Conservation (phyloP, 805 yeast genomes). For the Starmerella asiatica region DNA sequence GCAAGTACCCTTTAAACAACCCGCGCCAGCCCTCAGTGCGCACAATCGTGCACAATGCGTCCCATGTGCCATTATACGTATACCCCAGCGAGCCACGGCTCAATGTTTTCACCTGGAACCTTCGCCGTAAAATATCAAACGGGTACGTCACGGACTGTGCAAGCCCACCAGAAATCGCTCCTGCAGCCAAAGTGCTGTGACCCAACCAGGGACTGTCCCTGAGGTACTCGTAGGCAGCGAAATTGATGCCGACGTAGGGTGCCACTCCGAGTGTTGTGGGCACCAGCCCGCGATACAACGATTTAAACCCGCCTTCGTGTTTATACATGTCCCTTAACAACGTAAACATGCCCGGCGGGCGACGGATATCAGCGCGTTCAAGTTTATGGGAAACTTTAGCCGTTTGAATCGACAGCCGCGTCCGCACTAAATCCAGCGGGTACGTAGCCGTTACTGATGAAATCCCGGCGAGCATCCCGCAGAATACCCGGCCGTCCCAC, state of each 20-base stretch:
- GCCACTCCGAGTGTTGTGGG: slow-evolving; percentile 95
- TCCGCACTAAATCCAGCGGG: slow-evolving; percentile 83
- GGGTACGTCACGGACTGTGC: slow-evolving; percentile 90
- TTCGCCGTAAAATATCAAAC: slow-evolving; percentile 70
- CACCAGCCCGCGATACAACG: slow-evolving; percentile 68
- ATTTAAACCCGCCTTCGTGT: slow-evolving; percentile 69
- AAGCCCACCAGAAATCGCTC: slow-evolving; percentile 77
- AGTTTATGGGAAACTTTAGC: slow-evolving; percentile 36
- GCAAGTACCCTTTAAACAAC: slow-evolving; percentile 44
- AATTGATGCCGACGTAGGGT: slow-evolving; percentile 88
- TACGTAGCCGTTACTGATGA: slow-evolving; percentile 72
- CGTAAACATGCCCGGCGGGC: slow-evolving; percentile 60
- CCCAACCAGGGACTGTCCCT: slow-evolving; percentile 35
- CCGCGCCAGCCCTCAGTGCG: slow-evolving; percentile 72
- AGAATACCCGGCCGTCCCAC: slow-evolving; percentile 31
- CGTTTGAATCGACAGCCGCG: slow-evolving; percentile 79
- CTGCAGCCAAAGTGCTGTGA: slow-evolving; percentile 50
- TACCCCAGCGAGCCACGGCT: slow-evolving; percentile 54
- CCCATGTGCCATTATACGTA: slow-evolving; percentile 58
- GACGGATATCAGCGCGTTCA: slow-evolving; percentile 19
- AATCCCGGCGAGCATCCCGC: slow-evolving; percentile 75
- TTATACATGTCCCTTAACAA: slow-evolving; percentile 46
- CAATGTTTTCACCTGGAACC: slow-evolving; percentile 86
- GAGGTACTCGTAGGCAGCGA: slow-evolving; percentile 73
- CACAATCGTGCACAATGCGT: slow-evolving; percentile 61